Evolutionary conservation across 2,329 filamentous ascomycete genomes (phyloP).

Genomic region (Aspergillus sp.): DNA sequence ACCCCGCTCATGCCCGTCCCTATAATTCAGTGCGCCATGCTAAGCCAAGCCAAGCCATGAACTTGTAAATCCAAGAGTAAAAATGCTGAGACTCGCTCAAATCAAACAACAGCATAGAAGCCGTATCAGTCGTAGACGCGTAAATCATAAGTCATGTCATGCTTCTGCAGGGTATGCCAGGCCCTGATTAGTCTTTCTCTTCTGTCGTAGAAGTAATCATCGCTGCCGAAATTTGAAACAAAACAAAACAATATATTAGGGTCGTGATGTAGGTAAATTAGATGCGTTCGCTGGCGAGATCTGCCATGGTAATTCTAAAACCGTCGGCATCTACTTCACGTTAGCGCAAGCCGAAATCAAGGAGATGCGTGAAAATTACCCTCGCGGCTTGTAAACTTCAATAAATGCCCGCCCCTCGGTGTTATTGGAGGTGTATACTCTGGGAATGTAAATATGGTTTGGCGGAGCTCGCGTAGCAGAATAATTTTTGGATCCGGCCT

Average conservation of each 20-base stretch:
- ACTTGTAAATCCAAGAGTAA: not conserved
- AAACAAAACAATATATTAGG: not conserved
- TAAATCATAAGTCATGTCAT: slow-evolving; percentile 10
- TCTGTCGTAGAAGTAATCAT: not conserved
- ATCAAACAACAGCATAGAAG: slow-evolving; percentile 18
- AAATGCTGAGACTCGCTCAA: slow-evolving; percentile 5
- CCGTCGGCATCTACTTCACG: slow-evolving; percentile 36
- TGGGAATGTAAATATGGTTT: slow-evolving; percentile 52
- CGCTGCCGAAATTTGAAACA: not conserved
- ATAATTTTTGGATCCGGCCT: slow-evolving; percentile 44
- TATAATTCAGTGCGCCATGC: slow-evolving; percentile 7
- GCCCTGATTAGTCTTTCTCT: not conserved
- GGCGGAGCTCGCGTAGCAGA: slow-evolving; percentile 51
- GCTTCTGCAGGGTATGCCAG: slow-evolving; percentile 10
- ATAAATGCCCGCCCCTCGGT: slow-evolving; percentile 36
- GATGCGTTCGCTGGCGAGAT: slow-evolving; percentile 20
- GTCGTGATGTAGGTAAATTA: not conserved
- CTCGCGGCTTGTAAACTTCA: slow-evolving; percentile 36
- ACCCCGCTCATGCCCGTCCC: not conserved
- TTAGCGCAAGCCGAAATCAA: slow-evolving; percentile 6
- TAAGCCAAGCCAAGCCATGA: slow-evolving; percentile 3
- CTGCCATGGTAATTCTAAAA: slow-evolving; percentile 36
- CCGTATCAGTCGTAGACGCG: slow-evolving; percentile 19
- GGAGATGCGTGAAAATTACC: slow-evolving; percentile 27
- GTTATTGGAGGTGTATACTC: slow-evolving; percentile 48